phyloP scores from a whole-genome alignment of 306 rosid species.

The Pueraria montana region DNA sequence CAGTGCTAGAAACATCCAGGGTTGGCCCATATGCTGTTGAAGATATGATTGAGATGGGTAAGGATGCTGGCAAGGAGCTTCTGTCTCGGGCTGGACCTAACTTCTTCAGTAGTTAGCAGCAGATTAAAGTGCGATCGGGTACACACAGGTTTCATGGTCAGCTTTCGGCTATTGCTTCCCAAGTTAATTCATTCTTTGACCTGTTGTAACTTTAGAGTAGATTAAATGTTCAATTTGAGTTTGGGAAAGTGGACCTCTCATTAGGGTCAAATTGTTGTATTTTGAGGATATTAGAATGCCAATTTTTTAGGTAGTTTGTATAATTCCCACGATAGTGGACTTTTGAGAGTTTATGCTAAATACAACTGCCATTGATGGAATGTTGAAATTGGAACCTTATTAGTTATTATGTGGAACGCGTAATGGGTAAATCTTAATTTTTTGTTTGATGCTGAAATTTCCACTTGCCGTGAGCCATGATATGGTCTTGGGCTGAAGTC shows the following conservation, averaged over 20 bases:
- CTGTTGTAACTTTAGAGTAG: slow-evolving; percentile 40
- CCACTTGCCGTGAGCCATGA: background rate
- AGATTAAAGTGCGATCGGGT: background rate
- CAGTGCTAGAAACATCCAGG: slow-evolving; percentile 89
- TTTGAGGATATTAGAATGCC: slow-evolving; percentile 40
- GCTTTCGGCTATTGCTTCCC: slow-evolving; percentile 33
- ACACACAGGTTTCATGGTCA: slow-evolving; percentile 22
- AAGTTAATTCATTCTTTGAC: slow-evolving; percentile 41
- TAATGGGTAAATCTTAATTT: background rate
- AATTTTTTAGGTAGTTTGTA: slow-evolving; percentile 25
- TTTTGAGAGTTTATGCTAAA: slow-evolving; percentile 5
- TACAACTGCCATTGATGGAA: background rate
- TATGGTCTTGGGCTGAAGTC: background rate
- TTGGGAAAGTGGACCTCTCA: slow-evolving; percentile 27
- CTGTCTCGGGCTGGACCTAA: slow-evolving; percentile 85
- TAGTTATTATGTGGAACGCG: background rate
- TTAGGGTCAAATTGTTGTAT: slow-evolving; percentile 43
- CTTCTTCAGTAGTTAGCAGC: slow-evolving; percentile 64
- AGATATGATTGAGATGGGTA: slow-evolving; percentile 85
- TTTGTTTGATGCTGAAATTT: background rate
- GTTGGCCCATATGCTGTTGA: slow-evolving; percentile 68
- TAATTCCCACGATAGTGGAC: background rate
- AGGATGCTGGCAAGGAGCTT: slow-evolving; percentile 91
- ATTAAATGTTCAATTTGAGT: slow-evolving; percentile 31
- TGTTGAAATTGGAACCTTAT: background rate